phyloP scores from a whole-genome alignment of 2,329 filamentous ascomycete genomes.

The Ophiostoma montium region DNA sequence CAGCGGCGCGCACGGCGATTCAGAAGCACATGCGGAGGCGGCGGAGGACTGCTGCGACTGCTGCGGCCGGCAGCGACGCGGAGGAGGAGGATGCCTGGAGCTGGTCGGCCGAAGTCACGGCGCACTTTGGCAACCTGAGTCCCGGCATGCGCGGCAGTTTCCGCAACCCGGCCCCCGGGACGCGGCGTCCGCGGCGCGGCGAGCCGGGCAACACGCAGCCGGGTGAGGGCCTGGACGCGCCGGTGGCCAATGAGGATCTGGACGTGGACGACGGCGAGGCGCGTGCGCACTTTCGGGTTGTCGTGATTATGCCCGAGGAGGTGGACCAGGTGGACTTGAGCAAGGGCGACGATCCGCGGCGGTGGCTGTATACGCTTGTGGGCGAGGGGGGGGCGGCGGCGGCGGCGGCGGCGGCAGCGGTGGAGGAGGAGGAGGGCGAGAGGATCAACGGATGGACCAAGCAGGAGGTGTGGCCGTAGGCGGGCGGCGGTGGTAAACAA shows the following conservation, averaged over 20 bases:
- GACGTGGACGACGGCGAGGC: constrained; percentile 60
- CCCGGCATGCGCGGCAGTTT: constrained; percentile 69
- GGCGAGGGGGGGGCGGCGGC: constrained; percentile 21
- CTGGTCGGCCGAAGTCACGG: constrained; percentile 67
- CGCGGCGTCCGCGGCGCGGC: constrained; percentile 36
- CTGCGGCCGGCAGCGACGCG: constrained; percentile 13
- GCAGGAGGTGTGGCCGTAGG: constrained; percentile 56
- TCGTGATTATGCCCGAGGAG: constrained; percentile 66
- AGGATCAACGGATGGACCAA: constrained; percentile 46
- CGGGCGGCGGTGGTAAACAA: too few relatives aligned
- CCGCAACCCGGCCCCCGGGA: constrained; percentile 56
- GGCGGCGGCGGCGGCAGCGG: constrained; percentile 45
- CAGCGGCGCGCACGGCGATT: constrained; percentile 61
- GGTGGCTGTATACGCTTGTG: constrained; percentile 54
- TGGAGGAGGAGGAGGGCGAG: constrained; percentile 30
- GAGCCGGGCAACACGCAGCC: constrained; percentile 21
- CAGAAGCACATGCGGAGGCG: constrained; percentile 27
- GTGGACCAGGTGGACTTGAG: constrained; percentile 63
- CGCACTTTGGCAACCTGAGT: constrained; percentile 78
- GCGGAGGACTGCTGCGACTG: too few relatives aligned
- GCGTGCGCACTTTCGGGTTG: constrained; percentile 63
- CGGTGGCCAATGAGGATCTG: constrained; percentile 52
- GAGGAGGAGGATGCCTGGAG: constrained; percentile 42
- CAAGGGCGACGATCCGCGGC: constrained; percentile 44
- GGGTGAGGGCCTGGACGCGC: constrained; percentile 36